Evolutionary conservation across 352 stramenopile genomes (phyloP).

Genomic region (Globisporangium nunn): DNA sequence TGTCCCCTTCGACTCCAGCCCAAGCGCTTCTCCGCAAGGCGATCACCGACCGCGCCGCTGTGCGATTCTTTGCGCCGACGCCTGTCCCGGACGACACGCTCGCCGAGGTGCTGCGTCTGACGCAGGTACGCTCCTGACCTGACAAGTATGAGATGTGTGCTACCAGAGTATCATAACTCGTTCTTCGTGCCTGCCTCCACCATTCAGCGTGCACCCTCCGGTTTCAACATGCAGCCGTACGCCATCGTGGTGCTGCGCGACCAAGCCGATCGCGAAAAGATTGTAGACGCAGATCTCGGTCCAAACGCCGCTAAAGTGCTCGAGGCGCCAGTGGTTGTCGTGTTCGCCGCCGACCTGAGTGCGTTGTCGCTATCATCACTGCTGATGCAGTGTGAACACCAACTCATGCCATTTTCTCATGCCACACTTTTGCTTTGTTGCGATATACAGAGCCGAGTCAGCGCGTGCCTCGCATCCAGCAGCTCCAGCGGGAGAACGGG

Average conservation of each 20-base stretch:
- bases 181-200: neutral
- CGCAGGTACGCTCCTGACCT: constrained; percentile 25
- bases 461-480: too few relatives aligned
- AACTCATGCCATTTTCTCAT: too few relatives aligned
- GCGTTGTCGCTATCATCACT: neutral
- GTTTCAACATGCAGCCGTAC: constrained; percentile 82
- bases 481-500: too few relatives aligned
- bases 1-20: neutral
- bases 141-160: too few relatives aligned
- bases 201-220: constrained; percentile 53
- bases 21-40: constrained; percentile 10
- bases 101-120: constrained; percentile 53
- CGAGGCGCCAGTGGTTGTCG: constrained; percentile 64
- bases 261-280: constrained; percentile 50
- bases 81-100: constrained; percentile 49
- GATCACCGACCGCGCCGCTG: constrained; percentile 7
- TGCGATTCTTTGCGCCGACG: constrained; percentile 10
- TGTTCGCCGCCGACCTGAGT: constrained; percentile 77
- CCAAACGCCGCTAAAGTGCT: constrained; percentile 70
- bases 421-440: too few relatives aligned
- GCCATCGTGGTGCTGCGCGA: constrained; percentile 74
- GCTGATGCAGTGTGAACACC: neutral
- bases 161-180: too few relatives aligned
- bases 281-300: constrained; percentile 69
- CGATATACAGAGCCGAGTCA: too few relatives aligned